phyloP scores from a whole-genome alignment of 2,329 filamentous ascomycete genomes.

The Talaromyces sp. region DNA sequence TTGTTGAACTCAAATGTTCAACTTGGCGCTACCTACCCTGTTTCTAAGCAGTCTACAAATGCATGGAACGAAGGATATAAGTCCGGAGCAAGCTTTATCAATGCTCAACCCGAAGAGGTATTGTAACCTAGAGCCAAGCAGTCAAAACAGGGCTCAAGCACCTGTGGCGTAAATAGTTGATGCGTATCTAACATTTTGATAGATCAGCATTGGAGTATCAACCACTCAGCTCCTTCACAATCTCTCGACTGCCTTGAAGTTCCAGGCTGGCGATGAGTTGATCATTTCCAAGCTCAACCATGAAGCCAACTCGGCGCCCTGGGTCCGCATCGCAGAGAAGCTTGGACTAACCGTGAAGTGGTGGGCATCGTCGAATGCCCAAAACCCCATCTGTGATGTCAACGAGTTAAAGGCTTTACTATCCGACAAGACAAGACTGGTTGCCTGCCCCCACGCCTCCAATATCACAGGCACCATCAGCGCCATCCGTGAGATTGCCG shows the following conservation, averaged over 20 bases:
- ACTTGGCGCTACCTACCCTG: conserved; percentile 69
- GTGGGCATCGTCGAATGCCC: conserved; percentile 61
- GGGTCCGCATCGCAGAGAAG: conserved; percentile 68
- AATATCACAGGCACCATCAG: conserved; percentile 75
- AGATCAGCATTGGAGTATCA: conserved; percentile 62
- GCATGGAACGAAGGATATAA: conserved; percentile 63
- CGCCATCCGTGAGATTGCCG: conserved; percentile 38
- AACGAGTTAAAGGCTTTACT: conserved; percentile 63
- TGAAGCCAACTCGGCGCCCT: conserved; percentile 71
- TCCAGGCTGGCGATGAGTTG: conserved; percentile 64
- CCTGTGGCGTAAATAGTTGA: background rate
- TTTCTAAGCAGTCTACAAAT: conserved; percentile 61
- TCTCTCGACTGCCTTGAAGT: conserved; percentile 59
- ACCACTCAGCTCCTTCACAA: conserved; percentile 79
- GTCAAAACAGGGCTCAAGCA: too few species aligned
- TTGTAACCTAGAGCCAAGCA: too few species aligned
- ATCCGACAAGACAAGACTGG: conserved; percentile 66
- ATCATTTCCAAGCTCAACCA: conserved; percentile 74
- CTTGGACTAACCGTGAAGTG: conserved; percentile 67
- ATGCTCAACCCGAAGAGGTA: conserved; percentile 67
- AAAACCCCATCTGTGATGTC: conserved; percentile 62
- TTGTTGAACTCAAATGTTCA: conserved; percentile 72
- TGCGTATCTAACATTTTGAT: background rate
- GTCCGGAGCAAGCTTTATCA: conserved; percentile 71
- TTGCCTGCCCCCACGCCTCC: conserved; percentile 72